Percentiles rank a stretch among this genome's conserved stretches.
Conservation (phyloP, 2,329 filamentous ascomycete species). For the Hypomyces rosellus region DNA sequence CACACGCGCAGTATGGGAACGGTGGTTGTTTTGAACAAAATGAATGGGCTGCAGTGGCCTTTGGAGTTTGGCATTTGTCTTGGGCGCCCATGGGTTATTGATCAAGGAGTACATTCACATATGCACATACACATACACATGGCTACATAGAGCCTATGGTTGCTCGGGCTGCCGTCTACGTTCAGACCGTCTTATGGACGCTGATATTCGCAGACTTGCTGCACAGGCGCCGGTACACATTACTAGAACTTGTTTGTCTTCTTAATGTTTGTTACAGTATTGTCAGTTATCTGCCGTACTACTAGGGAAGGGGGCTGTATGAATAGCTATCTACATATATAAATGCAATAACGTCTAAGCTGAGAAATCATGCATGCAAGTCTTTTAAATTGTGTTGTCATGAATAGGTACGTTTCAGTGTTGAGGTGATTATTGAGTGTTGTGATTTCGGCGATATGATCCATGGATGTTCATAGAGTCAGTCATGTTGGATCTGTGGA, state of each 20-base stretch:
- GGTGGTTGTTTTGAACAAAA: background rate
- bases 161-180: no score
- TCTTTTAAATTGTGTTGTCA: constrained; percentile 12
- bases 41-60: background rate
- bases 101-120: no score
- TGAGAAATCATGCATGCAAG: background rate
- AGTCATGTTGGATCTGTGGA: constrained; percentile 6
- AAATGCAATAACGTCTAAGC: constrained; percentile 1
- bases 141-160: no score
- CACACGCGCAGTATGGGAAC: background rate
- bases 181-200: no score
- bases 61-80: constrained; percentile 3
- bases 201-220: no score
- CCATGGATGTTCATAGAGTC: no score
- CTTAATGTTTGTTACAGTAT: constrained; percentile 24
- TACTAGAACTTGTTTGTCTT: constrained; percentile 9
- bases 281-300: constrained; percentile 9
- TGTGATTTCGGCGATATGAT: no score
- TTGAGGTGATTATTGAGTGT: no score
- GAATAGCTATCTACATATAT: constrained; percentile 2
- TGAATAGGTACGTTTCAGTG: constrained; percentile 13
- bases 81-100: no score
- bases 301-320: constrained; percentile 6
- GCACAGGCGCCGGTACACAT: no score
- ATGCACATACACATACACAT: no score